Conservation (phyloP, 2,329 filamentous ascomycete species). For the Botrytis elliptica region DNA sequence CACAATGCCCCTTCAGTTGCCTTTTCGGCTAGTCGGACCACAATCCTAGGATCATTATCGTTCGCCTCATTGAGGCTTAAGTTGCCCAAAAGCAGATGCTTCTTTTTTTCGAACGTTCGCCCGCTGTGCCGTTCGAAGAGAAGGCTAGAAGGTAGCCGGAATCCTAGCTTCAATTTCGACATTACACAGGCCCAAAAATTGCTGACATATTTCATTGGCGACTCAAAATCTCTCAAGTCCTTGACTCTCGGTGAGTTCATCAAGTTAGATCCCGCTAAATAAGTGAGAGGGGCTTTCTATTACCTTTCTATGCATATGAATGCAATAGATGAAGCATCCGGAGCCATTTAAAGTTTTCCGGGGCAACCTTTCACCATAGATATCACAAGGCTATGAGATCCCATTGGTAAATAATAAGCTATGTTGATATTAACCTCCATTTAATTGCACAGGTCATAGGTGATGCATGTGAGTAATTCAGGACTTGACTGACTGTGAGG, state of each 20-base stretch:
- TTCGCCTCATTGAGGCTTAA: conserved; percentile 20
- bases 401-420: conserved; percentile 1
- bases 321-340: background rate
- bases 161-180: conserved; percentile 6
- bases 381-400: background rate
- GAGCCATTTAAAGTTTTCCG: conserved; percentile 11
- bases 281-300: background rate
- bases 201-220: conserved; percentile 4
- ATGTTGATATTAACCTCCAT: background rate
- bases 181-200: conserved; percentile 3
- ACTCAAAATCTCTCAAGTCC: background rate
- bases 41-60: conserved; percentile 6
- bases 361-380: background rate
- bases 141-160: conserved; percentile 14
- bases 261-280: conserved; percentile 11
- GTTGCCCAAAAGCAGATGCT: conserved; percentile 15
- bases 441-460: background rate
- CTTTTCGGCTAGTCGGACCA: conserved; percentile 15
- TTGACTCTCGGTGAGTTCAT: conserved; percentile 17
- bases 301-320: conserved; percentile 16
- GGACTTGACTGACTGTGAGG: background rate
- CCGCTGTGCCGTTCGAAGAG: background rate
- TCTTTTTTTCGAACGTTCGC: background rate
- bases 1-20: conserved; percentile 10
- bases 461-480: background rate